Base-by-base conservation (phyloP, 495 filamentous ascomycete species). In the Wilcoxina mikolae region DNA sequence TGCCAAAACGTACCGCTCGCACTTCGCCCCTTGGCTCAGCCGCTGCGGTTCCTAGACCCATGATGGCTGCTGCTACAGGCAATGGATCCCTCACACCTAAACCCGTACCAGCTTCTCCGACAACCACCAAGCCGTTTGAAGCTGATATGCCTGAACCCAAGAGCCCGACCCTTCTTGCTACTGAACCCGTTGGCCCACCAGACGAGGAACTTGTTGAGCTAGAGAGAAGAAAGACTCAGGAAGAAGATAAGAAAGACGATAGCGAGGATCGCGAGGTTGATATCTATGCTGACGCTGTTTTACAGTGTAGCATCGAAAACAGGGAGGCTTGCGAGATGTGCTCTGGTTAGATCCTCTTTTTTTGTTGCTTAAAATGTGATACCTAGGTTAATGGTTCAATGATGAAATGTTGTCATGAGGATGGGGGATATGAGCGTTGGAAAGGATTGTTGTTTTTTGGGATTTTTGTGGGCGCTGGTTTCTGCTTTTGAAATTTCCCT, bases 251-350 rank as follows among this genome's bases (percentile, higher is more conserved):
- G 20, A 74, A 81, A 44, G 76, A 77, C 0, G 74, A 78, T 56
- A 87, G 77, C 67, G 72, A 77, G 53, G 78, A 78, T 54, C 76
- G 84, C 4, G 87, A 95, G 66, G 75, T 74, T 23, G 87, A 95
- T 68, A 98, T 98, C 60, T 98, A 91, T 70, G 86, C 87, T 2
- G 83, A 95, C 60, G 83, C 85, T 53, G 89, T 87, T 24, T 73
- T 98, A 68, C 76, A 80, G 67, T 98, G 91, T 81, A 84, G 79
- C 67, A 84, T 86, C 64, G 81, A 85, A 67, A 83, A 85, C 68
- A 79, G 78, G 66, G 82, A 86, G 59, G 77, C 75, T 15, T 86
- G 82, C 65, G 58, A 85, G 17, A 85, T 85, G 82, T 86, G 82
- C 71, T 80, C 78, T 68, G 80, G 78, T 65, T 82, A 68, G 42